Conservation (phyloP, 805 yeast genomes). For the Saccharomycopsis malanga region DNA sequence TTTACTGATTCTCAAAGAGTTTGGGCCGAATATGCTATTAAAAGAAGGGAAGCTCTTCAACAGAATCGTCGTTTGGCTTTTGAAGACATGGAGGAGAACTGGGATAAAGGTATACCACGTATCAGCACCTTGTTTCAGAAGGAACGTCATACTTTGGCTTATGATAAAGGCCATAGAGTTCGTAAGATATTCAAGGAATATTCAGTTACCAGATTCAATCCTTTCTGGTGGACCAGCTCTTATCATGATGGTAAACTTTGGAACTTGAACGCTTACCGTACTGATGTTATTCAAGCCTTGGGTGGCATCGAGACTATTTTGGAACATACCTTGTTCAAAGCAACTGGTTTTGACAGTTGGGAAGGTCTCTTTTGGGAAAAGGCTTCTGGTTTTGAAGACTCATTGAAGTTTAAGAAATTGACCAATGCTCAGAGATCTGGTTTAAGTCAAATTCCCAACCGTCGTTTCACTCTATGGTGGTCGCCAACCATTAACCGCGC, state of each 20-base stretch:
- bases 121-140: slow-evolving; percentile 92
- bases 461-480: slow-evolving; percentile 99
- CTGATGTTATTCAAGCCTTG: slow-evolving; percentile 93
- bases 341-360: slow-evolving; percentile 97
- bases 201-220: slow-evolving; percentile 64
- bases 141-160: slow-evolving; percentile 89
- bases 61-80: slow-evolving; percentile 80
- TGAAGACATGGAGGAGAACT: slow-evolving; percentile 88
- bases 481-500: slow-evolving; percentile 98
- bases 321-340: slow-evolving; percentile 91
- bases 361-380: slow-evolving; percentile 99
- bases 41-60: slow-evolving; percentile 77
- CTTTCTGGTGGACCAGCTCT: slow-evolving; percentile 94
- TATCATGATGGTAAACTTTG: slow-evolving; percentile 95
- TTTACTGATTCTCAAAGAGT: slow-evolving; percentile 90
- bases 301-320: slow-evolving; percentile 96
- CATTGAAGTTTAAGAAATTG: slow-evolving; percentile 86
- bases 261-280: slow-evolving; percentile 86
- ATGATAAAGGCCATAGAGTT: slow-evolving; percentile 87
- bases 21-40: slow-evolving; percentile 95
- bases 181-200: slow-evolving; percentile 74
- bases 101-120: slow-evolving; percentile 97
- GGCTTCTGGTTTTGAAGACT: slow-evolving; percentile 94
- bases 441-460: slow-evolving; percentile 92
- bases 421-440: slow-evolving; percentile 98